Conservation (phyloP, 768 basidiomycete genomes). For the Kwoniella dendrophila region DNA sequence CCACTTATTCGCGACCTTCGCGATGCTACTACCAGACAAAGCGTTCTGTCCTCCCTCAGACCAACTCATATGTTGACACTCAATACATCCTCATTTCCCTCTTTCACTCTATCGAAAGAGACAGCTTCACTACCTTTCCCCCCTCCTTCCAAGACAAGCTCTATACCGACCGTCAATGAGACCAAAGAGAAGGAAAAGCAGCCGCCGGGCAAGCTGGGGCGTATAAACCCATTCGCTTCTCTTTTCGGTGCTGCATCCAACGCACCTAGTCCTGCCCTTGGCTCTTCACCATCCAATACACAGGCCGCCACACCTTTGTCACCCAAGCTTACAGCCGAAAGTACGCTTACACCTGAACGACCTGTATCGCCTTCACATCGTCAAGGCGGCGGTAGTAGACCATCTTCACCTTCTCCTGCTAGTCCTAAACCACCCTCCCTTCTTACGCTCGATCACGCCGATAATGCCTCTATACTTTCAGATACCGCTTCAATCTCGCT, state of each 20-base stretch:
- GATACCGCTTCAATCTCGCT: constrained; percentile 17
- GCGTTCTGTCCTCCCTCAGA: constrained; percentile 35
- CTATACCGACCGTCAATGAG: constrained; percentile 50
- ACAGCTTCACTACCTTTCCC: constrained; percentile 55
- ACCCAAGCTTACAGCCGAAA: constrained; percentile 9
- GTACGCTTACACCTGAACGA: constrained; percentile 15
- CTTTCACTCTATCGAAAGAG: constrained; percentile 59
- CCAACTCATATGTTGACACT: constrained; percentile 24
- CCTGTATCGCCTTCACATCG: constrained; percentile 30
- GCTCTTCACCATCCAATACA: constrained; percentile 46
- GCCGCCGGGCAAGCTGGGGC: constrained; percentile 43
- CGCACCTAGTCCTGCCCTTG: constrained; percentile 45
- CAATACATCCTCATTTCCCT: constrained; percentile 26
- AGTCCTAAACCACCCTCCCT: constrained; percentile 55
- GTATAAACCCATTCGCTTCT: constrained; percentile 77
- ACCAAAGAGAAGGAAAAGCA: constrained; percentile 60
- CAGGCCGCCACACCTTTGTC: constrained; percentile 55
- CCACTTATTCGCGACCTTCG: constrained; percentile 35
- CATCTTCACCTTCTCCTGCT: constrained; percentile 66
- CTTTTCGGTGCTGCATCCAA: constrained; percentile 65
- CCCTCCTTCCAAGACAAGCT: constrained; percentile 55
- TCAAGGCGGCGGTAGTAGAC: constrained; percentile 23
- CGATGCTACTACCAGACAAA: constrained; percentile 34
- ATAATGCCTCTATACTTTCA: constrained; percentile 36
- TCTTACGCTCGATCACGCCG: constrained; percentile 17